phyloP scores from a whole-genome alignment of 2,329 filamentous ascomycete genomes.

The Fusarium azukiicola region DNA sequence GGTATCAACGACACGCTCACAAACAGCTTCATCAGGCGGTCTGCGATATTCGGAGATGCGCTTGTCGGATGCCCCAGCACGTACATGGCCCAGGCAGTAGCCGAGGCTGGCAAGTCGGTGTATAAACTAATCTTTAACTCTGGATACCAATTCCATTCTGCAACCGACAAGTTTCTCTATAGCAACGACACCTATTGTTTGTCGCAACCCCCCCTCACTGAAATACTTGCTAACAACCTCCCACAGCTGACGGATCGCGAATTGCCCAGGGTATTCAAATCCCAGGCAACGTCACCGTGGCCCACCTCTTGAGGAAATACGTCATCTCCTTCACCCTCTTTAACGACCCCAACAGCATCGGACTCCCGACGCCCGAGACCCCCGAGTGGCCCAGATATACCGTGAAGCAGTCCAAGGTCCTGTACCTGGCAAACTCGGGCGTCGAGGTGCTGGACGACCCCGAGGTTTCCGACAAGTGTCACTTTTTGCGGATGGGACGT shows the following conservation, averaged over 20 bases:
- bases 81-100: constrained; percentile 18
- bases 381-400: constrained; percentile 20
- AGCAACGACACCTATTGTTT: constrained; percentile 17
- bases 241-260: constrained; percentile 23
- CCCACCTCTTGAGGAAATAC: constrained; percentile 16
- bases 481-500: constrained; percentile 20
- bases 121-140: constrained; percentile 31
- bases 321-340: constrained; percentile 24
- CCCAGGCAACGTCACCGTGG: constrained; percentile 24
- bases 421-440: constrained; percentile 6
- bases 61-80: constrained; percentile 18
- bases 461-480: constrained; percentile 9
- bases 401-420: not conserved
- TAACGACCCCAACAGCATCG: constrained; percentile 14
- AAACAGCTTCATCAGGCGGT: constrained; percentile 18
- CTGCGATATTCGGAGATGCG: constrained; percentile 21
- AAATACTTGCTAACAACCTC: not conserved
- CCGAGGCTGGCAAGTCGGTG: constrained; percentile 5
- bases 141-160: constrained; percentile 28
- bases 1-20: not conserved
- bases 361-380: not conserved
- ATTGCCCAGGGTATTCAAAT: not conserved
- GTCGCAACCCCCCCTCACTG: not conserved
- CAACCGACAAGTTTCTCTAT: constrained; percentile 16
- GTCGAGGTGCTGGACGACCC: constrained; percentile 12